phyloP scores from a whole-genome alignment of 306 rosid genomes.

The Rubus parviflorus region DNA sequence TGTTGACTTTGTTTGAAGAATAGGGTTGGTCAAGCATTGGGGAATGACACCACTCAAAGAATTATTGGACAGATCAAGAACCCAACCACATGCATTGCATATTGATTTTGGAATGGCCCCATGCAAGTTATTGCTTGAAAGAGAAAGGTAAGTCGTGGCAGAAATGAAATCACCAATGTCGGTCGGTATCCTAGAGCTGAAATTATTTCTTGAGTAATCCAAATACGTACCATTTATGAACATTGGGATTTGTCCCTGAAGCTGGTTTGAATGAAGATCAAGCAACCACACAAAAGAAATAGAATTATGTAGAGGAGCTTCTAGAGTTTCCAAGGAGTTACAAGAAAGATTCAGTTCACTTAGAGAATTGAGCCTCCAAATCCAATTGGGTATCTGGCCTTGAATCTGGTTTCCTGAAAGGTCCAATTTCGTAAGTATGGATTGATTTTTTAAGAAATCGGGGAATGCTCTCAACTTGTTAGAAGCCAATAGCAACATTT shows the following conservation, averaged over 20 bases:
- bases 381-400: constrained; percentile 28
- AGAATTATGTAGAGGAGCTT: neutral
- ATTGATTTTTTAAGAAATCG: neutral
- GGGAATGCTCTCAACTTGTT: neutral
- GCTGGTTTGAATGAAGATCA: constrained; percentile 40
- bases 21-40: constrained; percentile 9
- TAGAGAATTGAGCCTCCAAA: neutral
- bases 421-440: constrained; percentile 5
- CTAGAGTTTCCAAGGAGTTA: neutral
- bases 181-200: constrained; percentile 22
- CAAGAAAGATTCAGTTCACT: constrained; percentile 2
- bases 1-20: too few species aligned
- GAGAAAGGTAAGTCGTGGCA: neutral
- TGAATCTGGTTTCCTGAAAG: constrained; percentile 31
- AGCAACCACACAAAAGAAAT: neutral
- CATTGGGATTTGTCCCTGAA: constrained; percentile 20
- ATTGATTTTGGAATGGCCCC: constrained; percentile 30
- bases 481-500: neutral
- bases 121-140: constrained; percentile 9
- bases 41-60: constrained; percentile 25
- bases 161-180: neutral
- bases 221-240: neutral
- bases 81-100: constrained; percentile 18
- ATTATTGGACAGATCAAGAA: constrained; percentile 30
- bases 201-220: constrained; percentile 30